Conservation (phyloP, 129 eudicot species). For the Flaveria robusta region DNA sequence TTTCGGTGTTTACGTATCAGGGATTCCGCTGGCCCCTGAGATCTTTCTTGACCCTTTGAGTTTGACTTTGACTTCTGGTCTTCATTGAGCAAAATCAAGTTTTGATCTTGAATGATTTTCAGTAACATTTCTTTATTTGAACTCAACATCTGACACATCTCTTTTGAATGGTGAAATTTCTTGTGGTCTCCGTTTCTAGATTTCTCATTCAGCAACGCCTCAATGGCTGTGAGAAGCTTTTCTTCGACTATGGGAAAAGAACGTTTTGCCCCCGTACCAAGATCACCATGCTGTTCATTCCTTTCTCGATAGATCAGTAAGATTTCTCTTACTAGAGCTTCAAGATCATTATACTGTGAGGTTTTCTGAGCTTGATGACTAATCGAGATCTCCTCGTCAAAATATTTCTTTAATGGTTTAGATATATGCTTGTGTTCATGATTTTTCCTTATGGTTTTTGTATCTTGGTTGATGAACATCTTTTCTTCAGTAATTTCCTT, state of each 20-base stretch:
- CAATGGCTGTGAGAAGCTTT: conserved; percentile 60
- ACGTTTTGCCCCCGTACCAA: conserved; percentile 34
- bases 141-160: conserved; percentile 67
- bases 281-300: conserved; percentile 35
- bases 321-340: conserved; percentile 66
- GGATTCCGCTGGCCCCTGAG: conserved; percentile 35
- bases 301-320: conserved; percentile 48
- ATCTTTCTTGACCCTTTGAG: background rate
- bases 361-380: conserved; percentile 44
- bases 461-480: conserved; percentile 59
- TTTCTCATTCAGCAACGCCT: conserved; percentile 54
- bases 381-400: conserved; percentile 43
- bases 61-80: conserved; percentile 41
- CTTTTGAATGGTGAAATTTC: conserved; percentile 50
- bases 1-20: conserved; percentile 48
- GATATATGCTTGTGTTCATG: conserved; percentile 31
- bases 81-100: conserved; percentile 50
- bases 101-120: conserved; percentile 72
- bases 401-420: conserved; percentile 40
- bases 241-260: conserved; percentile 51
- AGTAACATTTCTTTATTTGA: conserved; percentile 65
- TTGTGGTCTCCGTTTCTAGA: conserved; percentile 39
- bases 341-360: conserved; percentile 52
- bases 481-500: conserved; percentile 93
- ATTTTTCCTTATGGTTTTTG: conserved; percentile 37